Evolutionary conservation across 2,329 filamentous ascomycete species (phyloP).

Genomic region (Pseudocercospora musae): DNA sequence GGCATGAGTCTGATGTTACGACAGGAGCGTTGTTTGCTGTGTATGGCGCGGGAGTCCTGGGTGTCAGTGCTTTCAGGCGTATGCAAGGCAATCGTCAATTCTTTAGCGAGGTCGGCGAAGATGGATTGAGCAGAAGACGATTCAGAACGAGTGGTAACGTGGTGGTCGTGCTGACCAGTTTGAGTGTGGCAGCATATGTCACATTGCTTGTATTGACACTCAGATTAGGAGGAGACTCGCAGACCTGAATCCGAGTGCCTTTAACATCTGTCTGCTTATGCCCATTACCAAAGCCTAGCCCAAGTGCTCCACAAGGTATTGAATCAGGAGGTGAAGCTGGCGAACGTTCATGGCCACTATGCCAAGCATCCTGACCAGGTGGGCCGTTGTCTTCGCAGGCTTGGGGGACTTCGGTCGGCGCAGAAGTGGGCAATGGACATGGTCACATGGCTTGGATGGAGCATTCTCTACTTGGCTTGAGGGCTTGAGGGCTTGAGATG

Average conservation of each 20-base stretch:
- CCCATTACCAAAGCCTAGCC: too few species aligned
- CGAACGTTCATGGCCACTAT: too few species aligned
- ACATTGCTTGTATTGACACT: slow-evolving; percentile 59
- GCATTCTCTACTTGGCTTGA: neutral
- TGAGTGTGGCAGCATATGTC: slow-evolving; percentile 61
- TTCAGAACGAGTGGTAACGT: slow-evolving; percentile 66
- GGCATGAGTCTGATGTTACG: neutral
- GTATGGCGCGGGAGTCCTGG: slow-evolving; percentile 80
- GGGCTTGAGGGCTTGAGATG: too few species aligned
- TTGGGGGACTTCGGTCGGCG: neutral
- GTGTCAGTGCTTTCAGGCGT: slow-evolving; percentile 79
- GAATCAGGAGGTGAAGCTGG: too few species aligned
- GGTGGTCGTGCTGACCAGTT: slow-evolving; percentile 58
- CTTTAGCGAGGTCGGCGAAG: slow-evolving; percentile 64
- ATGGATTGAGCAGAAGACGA: slow-evolving; percentile 56
- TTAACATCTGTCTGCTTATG: too few species aligned
- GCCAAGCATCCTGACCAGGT: too few species aligned
- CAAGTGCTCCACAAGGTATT: too few species aligned
- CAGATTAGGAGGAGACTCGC: slow-evolving; percentile 36
- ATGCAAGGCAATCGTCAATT: slow-evolving; percentile 94
- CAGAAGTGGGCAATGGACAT: neutral
- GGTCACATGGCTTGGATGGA: neutral
- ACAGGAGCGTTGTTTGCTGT: slow-evolving; percentile 75
- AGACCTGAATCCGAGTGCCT: too few species aligned
- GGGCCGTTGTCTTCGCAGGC: neutral